Percentiles rank a stretch among this genome's conserved stretches.
Conservation (phyloP, 176 grass and related monocot species). For the Canna indica region DNA sequence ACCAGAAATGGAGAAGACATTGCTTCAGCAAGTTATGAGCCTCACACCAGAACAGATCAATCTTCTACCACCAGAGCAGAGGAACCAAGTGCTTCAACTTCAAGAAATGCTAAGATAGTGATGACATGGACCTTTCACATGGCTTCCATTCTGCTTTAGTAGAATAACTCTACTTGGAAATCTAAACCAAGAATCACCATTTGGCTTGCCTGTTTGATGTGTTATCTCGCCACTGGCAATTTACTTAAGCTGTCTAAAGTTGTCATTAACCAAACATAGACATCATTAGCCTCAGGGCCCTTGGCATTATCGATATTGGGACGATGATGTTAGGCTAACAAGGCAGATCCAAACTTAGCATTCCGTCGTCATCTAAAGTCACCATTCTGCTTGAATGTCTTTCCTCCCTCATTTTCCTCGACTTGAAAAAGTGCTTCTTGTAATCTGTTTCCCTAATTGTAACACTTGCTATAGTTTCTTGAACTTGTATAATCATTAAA, state of each 20-base stretch:
- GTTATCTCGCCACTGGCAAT: background rate
- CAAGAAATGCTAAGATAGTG: conserved; percentile 67
- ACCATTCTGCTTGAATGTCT: too few relatives aligned
- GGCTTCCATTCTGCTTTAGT: background rate
- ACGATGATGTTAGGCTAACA: background rate
- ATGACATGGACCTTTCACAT: background rate
- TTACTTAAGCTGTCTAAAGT: background rate
- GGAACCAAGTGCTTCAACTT: conserved; percentile 88
- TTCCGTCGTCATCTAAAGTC: too few relatives aligned
- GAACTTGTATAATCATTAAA: too few relatives aligned
- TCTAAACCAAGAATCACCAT: background rate
- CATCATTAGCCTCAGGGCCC: too few relatives aligned
- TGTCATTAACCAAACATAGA: too few relatives aligned
- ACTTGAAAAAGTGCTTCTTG: too few relatives aligned
- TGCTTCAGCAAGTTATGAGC: conserved; percentile 84
- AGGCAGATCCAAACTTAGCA: too few relatives aligned
- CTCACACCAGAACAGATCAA: conserved; percentile 84
- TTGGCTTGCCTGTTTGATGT: background rate
- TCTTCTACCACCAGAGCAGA: conserved; percentile 80
- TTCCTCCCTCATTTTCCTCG: too few relatives aligned
- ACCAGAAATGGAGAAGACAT: conserved; percentile 77
- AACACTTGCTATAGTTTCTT: too few relatives aligned
- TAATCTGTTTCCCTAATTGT: too few relatives aligned
- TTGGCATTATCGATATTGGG: too few relatives aligned
- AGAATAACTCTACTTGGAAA: background rate